phyloP scores from a whole-genome alignment of 441 rosid genomes.

The Daphne laureola region DNA sequence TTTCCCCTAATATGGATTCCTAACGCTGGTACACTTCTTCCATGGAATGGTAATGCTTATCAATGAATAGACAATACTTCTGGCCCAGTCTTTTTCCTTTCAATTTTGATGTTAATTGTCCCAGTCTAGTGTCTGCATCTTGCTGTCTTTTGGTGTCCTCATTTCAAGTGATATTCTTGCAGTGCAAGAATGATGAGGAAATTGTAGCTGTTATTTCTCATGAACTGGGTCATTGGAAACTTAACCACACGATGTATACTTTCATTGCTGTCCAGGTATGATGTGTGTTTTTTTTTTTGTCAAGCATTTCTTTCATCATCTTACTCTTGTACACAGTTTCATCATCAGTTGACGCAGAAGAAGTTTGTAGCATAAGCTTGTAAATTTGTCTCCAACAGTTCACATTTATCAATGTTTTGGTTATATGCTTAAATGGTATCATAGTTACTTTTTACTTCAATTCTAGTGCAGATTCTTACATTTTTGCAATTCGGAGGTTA shows the following conservation, averaged over 20 bases:
- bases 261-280: conserved; percentile 88
- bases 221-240: conserved; percentile 99
- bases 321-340: not conserved
- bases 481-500: conserved; percentile 93
- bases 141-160: no score
- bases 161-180: conserved; percentile 16
- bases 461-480: conserved; percentile 61
- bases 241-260: conserved; percentile 86
- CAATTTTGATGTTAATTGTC: no score
- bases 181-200: conserved; percentile 91
- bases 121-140: no score
- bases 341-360: no score
- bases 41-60: no score
- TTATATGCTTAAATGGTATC: not conserved
- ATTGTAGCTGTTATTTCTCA: conserved; percentile 96
- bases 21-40: no score
- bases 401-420: no score
- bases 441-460: not conserved
- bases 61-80: no score
- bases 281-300: conserved; percentile 11
- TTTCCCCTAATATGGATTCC: no score
- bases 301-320: not conserved
- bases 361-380: no score
- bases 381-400: no score
- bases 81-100: no score